phyloP scores from a whole-genome alignment of 2,329 filamentous ascomycete species.

The Cladosporium halotolerans region DNA sequence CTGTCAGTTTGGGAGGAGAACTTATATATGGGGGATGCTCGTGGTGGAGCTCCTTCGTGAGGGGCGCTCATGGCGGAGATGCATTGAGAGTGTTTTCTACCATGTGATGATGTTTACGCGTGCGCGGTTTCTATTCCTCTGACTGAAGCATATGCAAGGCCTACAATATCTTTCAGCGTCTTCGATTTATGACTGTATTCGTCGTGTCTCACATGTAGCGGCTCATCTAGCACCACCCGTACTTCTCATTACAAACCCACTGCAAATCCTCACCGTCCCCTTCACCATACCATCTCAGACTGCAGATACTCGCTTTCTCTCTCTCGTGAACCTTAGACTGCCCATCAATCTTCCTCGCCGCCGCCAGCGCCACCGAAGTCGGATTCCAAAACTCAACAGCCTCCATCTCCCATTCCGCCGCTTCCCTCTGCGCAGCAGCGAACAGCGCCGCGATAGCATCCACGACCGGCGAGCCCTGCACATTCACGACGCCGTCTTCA shows the following conservation, averaged over 20 bases:
- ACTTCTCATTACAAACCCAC: conserved; percentile 74
- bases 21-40: no score
- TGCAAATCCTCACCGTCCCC: conserved; percentile 48
- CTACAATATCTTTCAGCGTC: no score
- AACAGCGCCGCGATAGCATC: conserved; percentile 58
- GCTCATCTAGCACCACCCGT: conserved; percentile 59
- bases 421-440: conserved; percentile 61
- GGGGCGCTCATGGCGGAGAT: no score
- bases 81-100: no score
- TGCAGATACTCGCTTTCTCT: conserved; percentile 62
- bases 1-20: no score
- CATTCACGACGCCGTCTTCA: conserved; percentile 15
- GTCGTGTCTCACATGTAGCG: neutral
- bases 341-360: conserved; percentile 41
- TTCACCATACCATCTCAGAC: conserved; percentile 63
- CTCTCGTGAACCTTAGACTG: conserved; percentile 48
- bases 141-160: no score
- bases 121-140: no score
- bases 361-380: conserved; percentile 42
- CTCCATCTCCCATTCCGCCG: conserved; percentile 62
- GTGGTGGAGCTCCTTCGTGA: no score
- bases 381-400: conserved; percentile 83
- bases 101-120: no score
- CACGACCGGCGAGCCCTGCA: conserved; percentile 12
- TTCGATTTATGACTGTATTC: no score